phyloP scores from a whole-genome alignment of 176 grass and related monocot genomes.

The Poa pratensis region DNA sequence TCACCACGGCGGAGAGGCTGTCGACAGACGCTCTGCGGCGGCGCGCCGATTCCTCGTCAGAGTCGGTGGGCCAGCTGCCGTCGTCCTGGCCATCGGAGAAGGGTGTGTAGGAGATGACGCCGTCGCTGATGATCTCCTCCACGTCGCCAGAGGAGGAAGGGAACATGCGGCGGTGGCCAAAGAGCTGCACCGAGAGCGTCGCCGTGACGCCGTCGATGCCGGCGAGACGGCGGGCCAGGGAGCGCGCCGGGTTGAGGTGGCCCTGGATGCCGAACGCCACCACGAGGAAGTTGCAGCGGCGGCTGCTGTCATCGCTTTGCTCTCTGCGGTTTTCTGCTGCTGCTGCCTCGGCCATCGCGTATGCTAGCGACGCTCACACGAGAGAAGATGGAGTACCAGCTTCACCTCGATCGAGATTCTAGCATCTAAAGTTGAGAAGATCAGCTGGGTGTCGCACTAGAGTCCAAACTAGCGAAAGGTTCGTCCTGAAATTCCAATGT shows the following conservation, averaged over 20 bases:
- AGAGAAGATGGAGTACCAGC: neutral
- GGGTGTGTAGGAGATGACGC: constrained; percentile 41
- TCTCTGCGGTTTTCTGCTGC: neutral
- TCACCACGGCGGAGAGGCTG: constrained; percentile 36
- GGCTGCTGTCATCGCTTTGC: neutral
- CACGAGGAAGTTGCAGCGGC: constrained; percentile 44
- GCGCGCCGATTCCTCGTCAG: neutral
- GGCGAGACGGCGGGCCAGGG: constrained; percentile 40
- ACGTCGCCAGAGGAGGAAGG: neutral
- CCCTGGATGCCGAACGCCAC: constrained; percentile 40
- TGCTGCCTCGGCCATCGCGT: constrained; percentile 22
- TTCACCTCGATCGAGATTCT: neutral
- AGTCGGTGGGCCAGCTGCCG: neutral
- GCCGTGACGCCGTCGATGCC: constrained; percentile 4
- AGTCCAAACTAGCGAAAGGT: neutral
- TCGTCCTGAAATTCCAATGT: neutral
- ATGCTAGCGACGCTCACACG: neutral
- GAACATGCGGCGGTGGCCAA: constrained; percentile 45
- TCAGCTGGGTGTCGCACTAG: neutral
- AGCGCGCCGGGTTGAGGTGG: constrained; percentile 45
- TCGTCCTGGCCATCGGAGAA: constrained; percentile 37
- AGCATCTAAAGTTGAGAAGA: neutral
- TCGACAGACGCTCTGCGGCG: neutral
- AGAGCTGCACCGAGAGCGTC: constrained; percentile 36
- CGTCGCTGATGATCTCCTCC: constrained; percentile 31